A percentile compares a stretch with the other conserved stretches of the same genome.
Evolutionary conservation across 768 basidiomycete genomes (phyloP).

Genomic region (Leucosporidium scottii): DNA sequence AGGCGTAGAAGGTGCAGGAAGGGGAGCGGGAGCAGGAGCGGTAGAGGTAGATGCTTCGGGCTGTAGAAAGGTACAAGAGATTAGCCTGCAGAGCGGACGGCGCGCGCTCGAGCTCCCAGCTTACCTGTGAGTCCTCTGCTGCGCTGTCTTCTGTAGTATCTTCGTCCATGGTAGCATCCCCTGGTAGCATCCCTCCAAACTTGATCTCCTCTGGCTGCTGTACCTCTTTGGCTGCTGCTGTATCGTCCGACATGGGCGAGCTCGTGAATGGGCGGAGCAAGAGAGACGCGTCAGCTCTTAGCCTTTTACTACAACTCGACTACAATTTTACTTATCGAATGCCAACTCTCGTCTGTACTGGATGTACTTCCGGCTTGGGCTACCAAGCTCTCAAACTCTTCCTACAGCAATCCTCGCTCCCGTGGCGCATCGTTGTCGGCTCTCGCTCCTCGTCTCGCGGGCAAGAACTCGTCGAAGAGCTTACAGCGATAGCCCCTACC

Average conservation of each 20-base stretch:
- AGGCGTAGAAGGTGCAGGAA: not conserved
- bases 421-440: slow-evolving; percentile 3
- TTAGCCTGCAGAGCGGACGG: no score
- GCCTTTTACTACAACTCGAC: not conserved
- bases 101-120: no score
- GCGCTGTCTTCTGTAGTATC: no score
- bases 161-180: not conserved
- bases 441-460: not conserved
- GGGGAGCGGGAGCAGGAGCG: not conserved
- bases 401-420: not conserved
- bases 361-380: slow-evolving; percentile 13
- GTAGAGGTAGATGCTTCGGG: not conserved
- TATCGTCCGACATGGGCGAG: not conserved
- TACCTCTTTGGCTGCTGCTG: not conserved
- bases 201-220: not conserved
- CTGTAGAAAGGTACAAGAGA: not conserved
- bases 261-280: not conserved
- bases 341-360: slow-evolving; percentile 1
- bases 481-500: not conserved
- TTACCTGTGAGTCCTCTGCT: no score
- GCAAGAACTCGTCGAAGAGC: not conserved
- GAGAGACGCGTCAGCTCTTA: not conserved
- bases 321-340: not conserved
- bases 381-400: not conserved
- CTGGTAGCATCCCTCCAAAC: not conserved